Base-by-base conservation (phyloP, 1,139 yeast species). In the Meyerozyma carpophila region DNA sequence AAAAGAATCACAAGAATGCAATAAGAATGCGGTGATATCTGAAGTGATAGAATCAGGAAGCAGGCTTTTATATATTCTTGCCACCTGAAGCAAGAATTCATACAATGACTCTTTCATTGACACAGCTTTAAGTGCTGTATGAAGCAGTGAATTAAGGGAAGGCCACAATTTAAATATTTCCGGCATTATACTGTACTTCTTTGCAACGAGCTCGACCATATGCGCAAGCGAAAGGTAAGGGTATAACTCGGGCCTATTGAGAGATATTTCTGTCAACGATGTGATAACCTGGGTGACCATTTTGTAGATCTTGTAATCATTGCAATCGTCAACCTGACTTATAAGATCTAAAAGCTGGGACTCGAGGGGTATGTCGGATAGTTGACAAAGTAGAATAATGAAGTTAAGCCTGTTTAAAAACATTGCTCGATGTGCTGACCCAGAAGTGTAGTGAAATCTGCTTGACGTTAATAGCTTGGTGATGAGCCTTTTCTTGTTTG, bases 391-490 rank as follows among this genome's bases (percentile, higher is more conserved):
- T 18, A 73, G 47, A 8, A 67, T 48, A 4, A 70, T 55, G 40
- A 70, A 65, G 47, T 73, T 73, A 34, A 70, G 50, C 39, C 77
- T 50, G 48, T 73, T 73, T 21, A 62, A 50, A 44, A 65, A 71
- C 59, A 68, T 70, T 5, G 58, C 58, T 37, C 53, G 63, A 41
- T 63, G 62, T 5, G 52, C 53, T 32, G 54, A 56, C 14, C 55
- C 61, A 1, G 47, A 47, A 27, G 54, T 56, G 41, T 68, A 70
- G 4, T 55, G 61, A 41, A 55, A 69, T 40, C 61, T 66, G 44
- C 75, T 69, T 2, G 75, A 68, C 0, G 70, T 63, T 31, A 70
- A 59, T 26, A 73, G 48, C 45, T 73, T 73, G 5, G 70, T 66
- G 0, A 67, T 59, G 16, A 72, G 53, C 41, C 66, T 56, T 42